phyloP scores from a whole-genome alignment of 331 rosid genomes.

The Spiraea crenata region DNA sequence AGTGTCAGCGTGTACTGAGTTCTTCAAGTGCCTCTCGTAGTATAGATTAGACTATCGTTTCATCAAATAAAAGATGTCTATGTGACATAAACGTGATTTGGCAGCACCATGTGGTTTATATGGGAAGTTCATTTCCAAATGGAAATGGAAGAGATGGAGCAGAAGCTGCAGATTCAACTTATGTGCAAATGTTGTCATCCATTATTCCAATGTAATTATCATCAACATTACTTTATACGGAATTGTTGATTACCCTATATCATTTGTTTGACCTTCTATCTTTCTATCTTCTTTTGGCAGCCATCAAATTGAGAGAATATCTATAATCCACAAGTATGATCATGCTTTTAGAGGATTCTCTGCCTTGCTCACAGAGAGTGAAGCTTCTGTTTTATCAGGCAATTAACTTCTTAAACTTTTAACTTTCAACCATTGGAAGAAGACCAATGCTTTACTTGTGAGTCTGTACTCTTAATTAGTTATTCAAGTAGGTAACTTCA shows the following conservation, averaged over 20 bases:
- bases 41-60: no score
- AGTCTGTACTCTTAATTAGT: not conserved
- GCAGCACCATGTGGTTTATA: slow-evolving; percentile 82
- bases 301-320: slow-evolving; percentile 53
- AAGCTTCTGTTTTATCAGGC: slow-evolving; percentile 85
- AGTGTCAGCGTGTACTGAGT: no score
- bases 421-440: no score
- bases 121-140: slow-evolving; percentile 66
- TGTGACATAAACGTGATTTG: not conserved
- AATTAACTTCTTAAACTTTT: not conserved
- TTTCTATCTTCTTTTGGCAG: slow-evolving; percentile 28
- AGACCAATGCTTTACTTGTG: not conserved
- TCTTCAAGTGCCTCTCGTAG: no score
- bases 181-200: slow-evolving; percentile 58
- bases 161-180: slow-evolving; percentile 44
- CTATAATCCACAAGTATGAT: slow-evolving; percentile 56
- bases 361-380: slow-evolving; percentile 76
- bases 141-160: slow-evolving; percentile 29
- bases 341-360: slow-evolving; percentile 90
- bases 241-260: no score
- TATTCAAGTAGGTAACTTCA: no score
- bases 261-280: no score
- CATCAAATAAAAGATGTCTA: no score
- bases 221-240: not conserved
- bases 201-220: slow-evolving; percentile 54